Conservation (phyloP, 2,329 filamentous ascomycete genomes). For the Aspergillus phoenicis region DNA sequence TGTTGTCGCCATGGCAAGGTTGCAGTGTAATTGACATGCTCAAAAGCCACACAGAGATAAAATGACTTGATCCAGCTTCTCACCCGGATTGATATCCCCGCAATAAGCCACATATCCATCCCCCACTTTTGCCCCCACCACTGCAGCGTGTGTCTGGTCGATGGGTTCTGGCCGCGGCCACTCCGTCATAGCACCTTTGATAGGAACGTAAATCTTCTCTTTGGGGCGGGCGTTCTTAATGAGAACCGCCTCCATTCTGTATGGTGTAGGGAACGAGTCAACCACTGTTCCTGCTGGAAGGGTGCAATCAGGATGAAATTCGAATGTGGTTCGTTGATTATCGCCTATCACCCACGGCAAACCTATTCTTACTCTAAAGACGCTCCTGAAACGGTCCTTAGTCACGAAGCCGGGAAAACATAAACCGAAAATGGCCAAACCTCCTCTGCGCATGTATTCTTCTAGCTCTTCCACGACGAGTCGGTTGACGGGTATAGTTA, state of each 20-base stretch:
- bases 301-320: not conserved
- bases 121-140: not conserved
- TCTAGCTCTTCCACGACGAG: not conserved
- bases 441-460: conserved; percentile 5
- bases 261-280: not conserved
- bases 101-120: not conserved
- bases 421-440: conserved; percentile 8
- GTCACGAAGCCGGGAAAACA: not conserved
- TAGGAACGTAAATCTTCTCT: not conserved
- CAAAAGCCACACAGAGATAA: not conserved
- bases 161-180: not conserved
- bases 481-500: not conserved
- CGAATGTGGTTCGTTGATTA: not conserved
- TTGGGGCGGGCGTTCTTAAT: not conserved
- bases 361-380: not conserved
- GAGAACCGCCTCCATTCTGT: not conserved
- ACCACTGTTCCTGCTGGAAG: not conserved
- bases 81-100: not conserved
- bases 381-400: not conserved
- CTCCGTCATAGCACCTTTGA: not conserved
- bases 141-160: not conserved
- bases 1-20: too few species aligned
- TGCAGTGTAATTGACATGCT: too few species aligned
- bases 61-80: not conserved
- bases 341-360: not conserved